phyloP scores from a whole-genome alignment of 2,329 filamentous ascomycete genomes.

The Periconia digitata region DNA sequence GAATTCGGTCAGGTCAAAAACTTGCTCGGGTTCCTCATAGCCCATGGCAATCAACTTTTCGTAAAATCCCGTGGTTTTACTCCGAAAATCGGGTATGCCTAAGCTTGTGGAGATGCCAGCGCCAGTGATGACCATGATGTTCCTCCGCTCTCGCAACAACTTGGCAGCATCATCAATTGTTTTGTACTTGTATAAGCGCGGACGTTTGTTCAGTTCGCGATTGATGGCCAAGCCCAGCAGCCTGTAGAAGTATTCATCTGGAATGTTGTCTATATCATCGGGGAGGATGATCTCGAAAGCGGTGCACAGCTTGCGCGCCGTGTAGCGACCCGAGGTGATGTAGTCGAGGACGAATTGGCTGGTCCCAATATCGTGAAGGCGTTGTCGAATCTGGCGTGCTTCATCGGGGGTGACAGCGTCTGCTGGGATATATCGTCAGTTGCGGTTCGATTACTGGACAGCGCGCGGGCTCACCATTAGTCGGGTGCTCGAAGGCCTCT shows the following conservation, averaged over 20 bases:
- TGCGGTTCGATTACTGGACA: conserved; percentile 2
- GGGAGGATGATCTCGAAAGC: conserved; percentile 81
- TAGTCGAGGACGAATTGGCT: conserved; percentile 69
- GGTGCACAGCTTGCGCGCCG: conserved; percentile 80
- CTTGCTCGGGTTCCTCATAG: conserved; percentile 82
- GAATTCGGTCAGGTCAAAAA: conserved; percentile 90
- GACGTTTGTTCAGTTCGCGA: conserved; percentile 78
- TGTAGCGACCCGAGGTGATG: conserved; percentile 62
- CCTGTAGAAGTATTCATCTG: conserved; percentile 74
- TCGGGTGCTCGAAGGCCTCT: conserved; percentile 30
- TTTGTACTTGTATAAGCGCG: conserved; percentile 79
- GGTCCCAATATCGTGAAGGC: conserved; percentile 76
- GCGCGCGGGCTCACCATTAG: conserved; percentile 17
- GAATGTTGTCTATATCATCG: conserved; percentile 68
- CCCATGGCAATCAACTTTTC: conserved; percentile 79
- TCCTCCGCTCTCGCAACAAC: conserved; percentile 71
- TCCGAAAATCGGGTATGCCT: conserved; percentile 95
- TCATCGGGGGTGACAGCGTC: conserved; percentile 51
- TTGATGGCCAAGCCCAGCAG: conserved; percentile 76
- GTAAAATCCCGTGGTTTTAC: conserved; percentile 89
- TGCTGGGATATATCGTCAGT: conserved; percentile 25
- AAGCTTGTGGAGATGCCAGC: conserved; percentile 96
- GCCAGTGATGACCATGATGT: conserved; percentile 92
- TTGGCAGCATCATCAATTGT: conserved; percentile 82
- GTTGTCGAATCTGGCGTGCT: conserved; percentile 66